Conservation (phyloP, 768 basidiomycete species). For the Kwoniella botswanensis region DNA sequence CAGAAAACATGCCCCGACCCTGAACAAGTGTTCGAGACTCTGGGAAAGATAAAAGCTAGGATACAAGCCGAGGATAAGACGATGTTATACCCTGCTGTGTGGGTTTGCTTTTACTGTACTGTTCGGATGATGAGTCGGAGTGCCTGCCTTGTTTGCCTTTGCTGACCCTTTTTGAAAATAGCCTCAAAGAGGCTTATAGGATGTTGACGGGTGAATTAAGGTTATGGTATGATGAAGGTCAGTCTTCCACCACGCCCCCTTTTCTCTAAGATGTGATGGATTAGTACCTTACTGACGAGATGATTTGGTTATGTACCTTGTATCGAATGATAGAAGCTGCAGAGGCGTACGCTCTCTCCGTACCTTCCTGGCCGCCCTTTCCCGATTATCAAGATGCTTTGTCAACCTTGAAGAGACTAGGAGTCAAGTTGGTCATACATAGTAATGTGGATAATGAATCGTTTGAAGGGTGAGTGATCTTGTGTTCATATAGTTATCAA, state of each 20-base stretch:
- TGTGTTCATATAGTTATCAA: not conserved
- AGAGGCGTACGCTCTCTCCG: constrained; percentile 25
- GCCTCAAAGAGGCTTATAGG: constrained; percentile 28
- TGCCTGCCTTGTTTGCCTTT: not conserved
- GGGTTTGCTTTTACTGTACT: constrained; percentile 4
- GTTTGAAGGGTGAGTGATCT: constrained; percentile 31
- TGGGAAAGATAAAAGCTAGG: constrained; percentile 20
- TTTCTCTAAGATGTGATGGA: not conserved
- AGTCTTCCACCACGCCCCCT: not conserved
- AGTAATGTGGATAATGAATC: constrained; percentile 37
- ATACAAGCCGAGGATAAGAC: constrained; percentile 33
- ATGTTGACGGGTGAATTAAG: constrained; percentile 21
- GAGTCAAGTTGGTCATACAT: constrained; percentile 32
- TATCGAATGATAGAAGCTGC: constrained; percentile 24
- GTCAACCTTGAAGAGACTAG: constrained; percentile 13
- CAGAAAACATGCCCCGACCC: constrained; percentile 37
- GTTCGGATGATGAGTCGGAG: not conserved
- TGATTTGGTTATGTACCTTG: not conserved
- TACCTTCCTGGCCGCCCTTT: constrained; percentile 37
- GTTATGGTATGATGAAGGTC: constrained; percentile 31
- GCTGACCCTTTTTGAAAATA: not conserved
- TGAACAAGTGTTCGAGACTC: constrained; percentile 14
- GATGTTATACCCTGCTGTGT: constrained; percentile 41
- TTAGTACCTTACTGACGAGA: too few relatives aligned
- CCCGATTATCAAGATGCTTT: constrained; percentile 30